phyloP scores from a whole-genome alignment of 2,329 filamentous ascomycete species.

The Hypoxylon sp. region DNA sequence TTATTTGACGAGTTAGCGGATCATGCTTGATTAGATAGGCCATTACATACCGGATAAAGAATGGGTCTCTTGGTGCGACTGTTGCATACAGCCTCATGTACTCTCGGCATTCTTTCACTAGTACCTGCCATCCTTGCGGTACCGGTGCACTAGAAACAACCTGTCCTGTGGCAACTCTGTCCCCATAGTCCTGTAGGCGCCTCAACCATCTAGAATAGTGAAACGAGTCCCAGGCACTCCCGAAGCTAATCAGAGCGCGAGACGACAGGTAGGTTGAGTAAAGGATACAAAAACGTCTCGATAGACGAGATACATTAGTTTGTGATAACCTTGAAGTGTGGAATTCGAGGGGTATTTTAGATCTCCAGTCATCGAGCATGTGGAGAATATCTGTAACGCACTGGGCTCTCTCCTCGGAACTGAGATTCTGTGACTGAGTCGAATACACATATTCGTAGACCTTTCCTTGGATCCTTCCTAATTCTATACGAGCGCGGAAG shows the following conservation, averaged over 20 bases:
- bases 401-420: slow-evolving; percentile 47
- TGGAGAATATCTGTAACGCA: slow-evolving; percentile 26
- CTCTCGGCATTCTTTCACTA: slow-evolving; percentile 54
- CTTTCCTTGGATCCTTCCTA: slow-evolving; percentile 58
- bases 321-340: neutral
- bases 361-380: slow-evolving; percentile 3
- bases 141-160: slow-evolving; percentile 25
- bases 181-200: slow-evolving; percentile 42
- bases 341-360: neutral
- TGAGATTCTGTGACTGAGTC: slow-evolving; percentile 34
- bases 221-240: slow-evolving; percentile 35
- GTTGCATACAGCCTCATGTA: slow-evolving; percentile 55
- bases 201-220: slow-evolving; percentile 44
- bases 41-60: slow-evolving; percentile 29
- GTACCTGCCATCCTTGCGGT: slow-evolving; percentile 54
- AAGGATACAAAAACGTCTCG: slow-evolving; percentile 40
- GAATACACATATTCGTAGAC: slow-evolving; percentile 58
- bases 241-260: slow-evolving; percentile 34
- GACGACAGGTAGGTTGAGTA: slow-evolving; percentile 38
- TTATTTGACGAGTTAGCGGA: neutral
- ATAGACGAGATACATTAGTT: slow-evolving; percentile 26
- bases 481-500: slow-evolving; percentile 56
- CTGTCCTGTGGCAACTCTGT: slow-evolving; percentile 45
- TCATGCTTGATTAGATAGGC: neutral
- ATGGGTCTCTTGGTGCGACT: slow-evolving; percentile 30